Evolutionary conservation across 805 yeast genomes (phyloP).

Genomic region (Wickerhamomyces bovis): DNA sequence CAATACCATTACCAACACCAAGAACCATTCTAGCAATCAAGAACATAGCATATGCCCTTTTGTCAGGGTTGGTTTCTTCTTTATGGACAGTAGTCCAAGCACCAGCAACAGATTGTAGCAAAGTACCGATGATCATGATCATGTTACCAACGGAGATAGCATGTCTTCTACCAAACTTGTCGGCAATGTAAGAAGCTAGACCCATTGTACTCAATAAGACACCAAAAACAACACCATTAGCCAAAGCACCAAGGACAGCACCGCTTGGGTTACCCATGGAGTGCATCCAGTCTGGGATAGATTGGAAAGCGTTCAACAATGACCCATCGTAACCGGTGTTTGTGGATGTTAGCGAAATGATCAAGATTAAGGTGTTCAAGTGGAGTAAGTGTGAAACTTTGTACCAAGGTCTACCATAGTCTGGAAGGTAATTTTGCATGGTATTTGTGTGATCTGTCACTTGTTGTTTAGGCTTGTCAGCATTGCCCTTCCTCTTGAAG

Average conservation of each 20-base stretch:
- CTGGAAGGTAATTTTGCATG: neutral
- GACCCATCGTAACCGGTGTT: slow-evolving; percentile 40
- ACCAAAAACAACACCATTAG: slow-evolving; percentile 36
- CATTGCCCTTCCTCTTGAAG: neutral
- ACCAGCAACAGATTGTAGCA: slow-evolving; percentile 15
- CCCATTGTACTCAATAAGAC: slow-evolving; percentile 23
- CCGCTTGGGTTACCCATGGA: slow-evolving; percentile 33
- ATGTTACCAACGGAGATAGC: slow-evolving; percentile 10
- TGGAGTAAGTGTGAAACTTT: slow-evolving; percentile 29
- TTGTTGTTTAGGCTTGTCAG: neutral
- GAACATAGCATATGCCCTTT: slow-evolving; percentile 6
- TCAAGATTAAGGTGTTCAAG: slow-evolving; percentile 30
- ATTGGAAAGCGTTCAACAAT: slow-evolving; percentile 42
- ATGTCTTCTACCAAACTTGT: slow-evolving; percentile 34
- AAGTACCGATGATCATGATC: slow-evolving; percentile 11
- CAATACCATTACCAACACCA: slow-evolving; percentile 40
- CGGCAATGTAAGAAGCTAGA: slow-evolving; percentile 21
- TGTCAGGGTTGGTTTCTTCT: neutral
- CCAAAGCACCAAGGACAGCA: slow-evolving; percentile 30
- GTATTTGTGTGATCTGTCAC: neutral
- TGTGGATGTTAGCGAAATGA: slow-evolving; percentile 37
- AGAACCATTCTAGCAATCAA: slow-evolving; percentile 33
- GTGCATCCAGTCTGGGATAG: slow-evolving; percentile 31
- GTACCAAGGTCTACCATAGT: neutral
- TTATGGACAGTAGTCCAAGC: slow-evolving; percentile 16